These are phyloP conservation scores for Hanseniaspora mollemarum DNA, from an alignment of 805 yeast species.

Conservation along the genomic window DNA sequence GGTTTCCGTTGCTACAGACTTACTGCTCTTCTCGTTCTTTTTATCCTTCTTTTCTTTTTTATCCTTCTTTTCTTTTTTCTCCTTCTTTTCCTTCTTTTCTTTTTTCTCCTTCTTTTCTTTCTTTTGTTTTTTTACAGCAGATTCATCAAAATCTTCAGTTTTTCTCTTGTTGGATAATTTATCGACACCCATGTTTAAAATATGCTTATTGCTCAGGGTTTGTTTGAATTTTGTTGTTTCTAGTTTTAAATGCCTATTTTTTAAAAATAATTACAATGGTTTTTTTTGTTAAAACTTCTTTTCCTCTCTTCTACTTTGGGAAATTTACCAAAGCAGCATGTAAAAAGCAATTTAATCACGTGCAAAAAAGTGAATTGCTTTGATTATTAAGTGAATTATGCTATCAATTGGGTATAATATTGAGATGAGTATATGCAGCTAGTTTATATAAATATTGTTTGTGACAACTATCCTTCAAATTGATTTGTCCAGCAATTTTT, in stretches of 20 bases:
- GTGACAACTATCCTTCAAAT: not conserved
- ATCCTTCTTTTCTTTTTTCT: slow-evolving; percentile 28
- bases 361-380: not conserved
- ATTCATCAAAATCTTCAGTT: slow-evolving; percentile 27
- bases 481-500: not conserved
- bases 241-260: not conserved
- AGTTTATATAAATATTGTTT: too few relatives aligned
- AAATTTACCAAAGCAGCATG: not conserved
- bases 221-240: not conserved
- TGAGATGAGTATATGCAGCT: too few relatives aligned
- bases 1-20: slow-evolving; percentile 29
- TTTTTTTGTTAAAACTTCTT: not conserved
- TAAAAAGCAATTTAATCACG: not conserved
- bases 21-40: slow-evolving; percentile 25
- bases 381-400: not conserved
- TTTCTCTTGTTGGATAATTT: slow-evolving; percentile 34
- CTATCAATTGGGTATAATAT: not conserved
- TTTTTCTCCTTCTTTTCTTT: slow-evolving; percentile 30
- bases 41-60: slow-evolving; percentile 25
- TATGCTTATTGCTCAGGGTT: not conserved
- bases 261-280: not conserved
- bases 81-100: slow-evolving; percentile 26
- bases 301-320: not conserved
- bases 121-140: slow-evolving; percentile 26
- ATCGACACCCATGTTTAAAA: slow-evolving; percentile 26